Evolutionary conservation across 2,329 filamentous ascomycete genomes (phyloP).

Genomic region (Sporothrix humicola): DNA sequence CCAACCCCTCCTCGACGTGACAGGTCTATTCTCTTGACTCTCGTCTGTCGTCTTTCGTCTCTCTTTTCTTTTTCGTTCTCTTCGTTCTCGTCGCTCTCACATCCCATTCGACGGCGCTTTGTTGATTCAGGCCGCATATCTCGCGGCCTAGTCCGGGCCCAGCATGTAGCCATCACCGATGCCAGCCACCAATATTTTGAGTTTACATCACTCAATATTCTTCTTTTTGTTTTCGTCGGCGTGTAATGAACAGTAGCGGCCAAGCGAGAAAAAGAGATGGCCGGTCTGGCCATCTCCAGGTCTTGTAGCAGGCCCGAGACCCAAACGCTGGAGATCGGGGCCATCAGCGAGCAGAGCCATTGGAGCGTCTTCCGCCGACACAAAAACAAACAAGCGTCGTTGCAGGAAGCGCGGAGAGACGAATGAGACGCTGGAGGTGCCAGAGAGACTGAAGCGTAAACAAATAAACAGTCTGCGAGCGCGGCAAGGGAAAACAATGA

Average conservation of each 20-base stretch:
- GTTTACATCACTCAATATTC: background rate
- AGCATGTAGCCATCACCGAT: constrained; percentile 8
- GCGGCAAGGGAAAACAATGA: constrained; percentile 3
- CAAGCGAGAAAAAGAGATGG: background rate
- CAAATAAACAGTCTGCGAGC: constrained; percentile 10
- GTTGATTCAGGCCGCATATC: constrained; percentile 23
- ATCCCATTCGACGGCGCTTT: background rate
- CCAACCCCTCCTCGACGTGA: background rate
- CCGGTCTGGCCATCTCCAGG: background rate
- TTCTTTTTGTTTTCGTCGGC: background rate
- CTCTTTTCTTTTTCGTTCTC: background rate
- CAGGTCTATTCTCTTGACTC: background rate
- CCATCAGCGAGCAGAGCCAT: background rate
- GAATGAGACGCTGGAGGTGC: background rate
- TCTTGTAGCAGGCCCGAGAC: background rate
- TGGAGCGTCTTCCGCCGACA: constrained; percentile 2
- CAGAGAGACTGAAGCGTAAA: background rate
- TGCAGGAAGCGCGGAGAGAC: constrained; percentile 2
- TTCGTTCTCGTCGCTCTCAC: background rate
- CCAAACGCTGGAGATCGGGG: background rate
- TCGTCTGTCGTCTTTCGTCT: too few species aligned
- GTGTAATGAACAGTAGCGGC: background rate
- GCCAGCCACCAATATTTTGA: constrained; percentile 14
- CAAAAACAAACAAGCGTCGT: constrained; percentile 25
- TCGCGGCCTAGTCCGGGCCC: constrained; percentile 1